Conservation (phyloP, 495 filamentous ascomycete species). For the Hypoxylon intermedium region DNA sequence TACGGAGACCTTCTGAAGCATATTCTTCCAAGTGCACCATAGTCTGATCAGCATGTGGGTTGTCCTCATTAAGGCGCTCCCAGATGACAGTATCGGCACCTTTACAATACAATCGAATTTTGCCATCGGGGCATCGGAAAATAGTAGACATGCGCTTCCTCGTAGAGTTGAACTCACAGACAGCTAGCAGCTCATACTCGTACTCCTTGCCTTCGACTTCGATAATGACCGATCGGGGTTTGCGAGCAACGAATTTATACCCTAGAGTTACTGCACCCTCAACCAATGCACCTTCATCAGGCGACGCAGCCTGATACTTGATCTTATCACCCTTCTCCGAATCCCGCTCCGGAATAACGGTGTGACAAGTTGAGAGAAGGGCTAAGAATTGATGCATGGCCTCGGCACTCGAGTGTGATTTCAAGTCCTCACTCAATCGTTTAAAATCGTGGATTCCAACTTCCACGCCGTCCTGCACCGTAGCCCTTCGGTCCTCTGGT, state of each 20-base stretch:
- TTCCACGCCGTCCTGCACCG: constrained; percentile 74
- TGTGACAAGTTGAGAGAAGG: constrained; percentile 91
- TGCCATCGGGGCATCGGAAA: constrained; percentile 94
- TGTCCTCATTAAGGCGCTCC: constrained; percentile 79
- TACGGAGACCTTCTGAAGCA: constrained; percentile 93
- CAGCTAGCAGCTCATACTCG: constrained; percentile 91
- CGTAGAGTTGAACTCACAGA: constrained; percentile 99
- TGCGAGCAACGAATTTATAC: constrained; percentile 88
- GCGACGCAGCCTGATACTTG: constrained; percentile 97
- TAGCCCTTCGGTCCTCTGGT: constrained; percentile 87
- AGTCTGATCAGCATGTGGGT: constrained; percentile 86
- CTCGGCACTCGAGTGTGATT: constrained; percentile 68
- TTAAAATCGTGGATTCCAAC: constrained; percentile 90
- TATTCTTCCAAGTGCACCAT: constrained; percentile 97
- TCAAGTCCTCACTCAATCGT: constrained; percentile 73
- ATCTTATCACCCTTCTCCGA: constrained; percentile 79
- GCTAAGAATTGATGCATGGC: constrained; percentile 90
- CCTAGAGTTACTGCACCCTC: constrained; percentile 87
- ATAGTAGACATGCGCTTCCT: constrained; percentile 98
- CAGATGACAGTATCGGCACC: constrained; percentile 96
- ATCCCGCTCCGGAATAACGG: constrained; percentile 90
- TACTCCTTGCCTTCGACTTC: constrained; percentile 70
- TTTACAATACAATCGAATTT: constrained; percentile 91
- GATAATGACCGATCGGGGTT: constrained; percentile 84
- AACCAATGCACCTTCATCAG: constrained; percentile 95